Evolutionary conservation across 768 basidiomycete species (phyloP), one percentile per base, ranked within the genome.

Genomic region (Boletus rubescentipes): DNA sequence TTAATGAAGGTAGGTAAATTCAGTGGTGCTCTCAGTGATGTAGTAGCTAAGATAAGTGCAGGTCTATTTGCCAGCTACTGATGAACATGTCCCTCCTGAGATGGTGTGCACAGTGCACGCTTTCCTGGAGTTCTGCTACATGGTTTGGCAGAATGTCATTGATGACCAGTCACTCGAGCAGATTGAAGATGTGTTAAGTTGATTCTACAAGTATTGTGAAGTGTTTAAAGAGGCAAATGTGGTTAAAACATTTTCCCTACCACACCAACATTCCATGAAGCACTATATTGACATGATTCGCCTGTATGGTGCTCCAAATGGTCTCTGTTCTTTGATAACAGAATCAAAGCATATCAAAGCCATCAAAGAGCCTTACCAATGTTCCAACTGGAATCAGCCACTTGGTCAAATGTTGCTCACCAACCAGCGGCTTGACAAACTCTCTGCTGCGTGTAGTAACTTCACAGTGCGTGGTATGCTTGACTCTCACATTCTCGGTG

Each of bases 1-100:
- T 52, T 74, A 3, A 74, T 74, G 72, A 74, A 74, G 67, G 72
- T n/a, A n/a, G n/a, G n/a, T n/a, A n/a, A n/a, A n/a, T 71, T 26
- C 26, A 26, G 26, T 26, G 3, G 4, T 6, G 26, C 26, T 26
- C 3, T 26, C 15, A 35, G 34, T 15, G 3, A 32, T 32, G 1
- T 16, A 15, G 16, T 35, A n/a, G n/a, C n/a, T n/a, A n/a, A n/a
- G n/a, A n/a, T n/a, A n/a, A n/a, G n/a, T n/a, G n/a, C n/a, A 16
- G 34, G 14, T 35, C 34, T 35, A 35, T 35, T 7, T 35, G 15
- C 51, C 63, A 1, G 64, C 66, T 1, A 69, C 71, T 35, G 52
- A 51, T 1, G 68, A 64, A 0, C 51, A 62, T 44, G 49, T 72
- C 0, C 63, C 63, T 0, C 11, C 38, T 0, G 52, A 64, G 0